Conservation (phyloP, 176 grass and related monocot genomes). For the Avena atlantica region DNA sequence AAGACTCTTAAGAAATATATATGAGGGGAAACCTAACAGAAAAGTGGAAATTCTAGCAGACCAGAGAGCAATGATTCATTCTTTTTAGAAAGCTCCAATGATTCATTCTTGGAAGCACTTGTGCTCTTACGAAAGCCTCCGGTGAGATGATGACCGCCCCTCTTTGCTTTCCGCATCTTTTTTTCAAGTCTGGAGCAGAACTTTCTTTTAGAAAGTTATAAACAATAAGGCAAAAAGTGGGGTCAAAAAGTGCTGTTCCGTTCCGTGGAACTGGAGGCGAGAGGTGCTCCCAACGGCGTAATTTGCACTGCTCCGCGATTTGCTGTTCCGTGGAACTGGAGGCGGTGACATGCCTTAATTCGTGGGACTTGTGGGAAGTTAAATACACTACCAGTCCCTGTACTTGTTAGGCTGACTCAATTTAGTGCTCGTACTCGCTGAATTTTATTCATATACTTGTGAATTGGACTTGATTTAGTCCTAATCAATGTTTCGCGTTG, state of each 20-base stretch:
- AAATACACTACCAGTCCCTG: no score
- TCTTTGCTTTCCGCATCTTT: constrained; percentile 18
- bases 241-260: neutral
- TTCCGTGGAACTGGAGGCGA: neutral
- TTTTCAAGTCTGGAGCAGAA: constrained; percentile 21
- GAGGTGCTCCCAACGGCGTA: no score
- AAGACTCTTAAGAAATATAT: neutral
- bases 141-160: neutral
- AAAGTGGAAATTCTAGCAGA: constrained; percentile 14
- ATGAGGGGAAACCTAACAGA: neutral
- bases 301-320: no score
- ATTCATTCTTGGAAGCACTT: neutral
- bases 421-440: no score
- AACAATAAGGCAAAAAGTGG: neutral
- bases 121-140: neutral
- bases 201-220: neutral
- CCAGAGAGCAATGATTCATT: neutral
- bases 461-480: no score
- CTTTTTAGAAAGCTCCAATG: neutral
- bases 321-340: no score
- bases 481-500: no score
- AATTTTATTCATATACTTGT: no score
- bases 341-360: no score
- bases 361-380: no score
- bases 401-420: no score